Conservation (phyloP, 2,329 filamentous ascomycete species). For the Berkeleyomyces basicola region DNA sequence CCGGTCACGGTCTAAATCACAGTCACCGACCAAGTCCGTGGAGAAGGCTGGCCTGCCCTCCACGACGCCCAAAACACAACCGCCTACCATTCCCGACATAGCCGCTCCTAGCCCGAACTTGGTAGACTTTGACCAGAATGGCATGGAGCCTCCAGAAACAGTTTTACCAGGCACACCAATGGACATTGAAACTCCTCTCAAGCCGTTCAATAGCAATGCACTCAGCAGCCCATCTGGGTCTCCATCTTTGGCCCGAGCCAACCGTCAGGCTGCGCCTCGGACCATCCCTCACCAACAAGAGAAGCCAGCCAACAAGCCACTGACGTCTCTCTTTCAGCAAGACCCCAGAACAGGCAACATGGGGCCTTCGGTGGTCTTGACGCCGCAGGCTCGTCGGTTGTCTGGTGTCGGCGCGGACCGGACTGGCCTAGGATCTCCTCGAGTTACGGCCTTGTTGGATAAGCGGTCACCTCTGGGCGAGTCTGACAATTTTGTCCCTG, state of each 20-base stretch:
- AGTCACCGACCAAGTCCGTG: slow-evolving; percentile 7
- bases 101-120: slow-evolving; percentile 1
- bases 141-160: neutral
- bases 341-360: slow-evolving; percentile 36
- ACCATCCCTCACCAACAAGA: neutral
- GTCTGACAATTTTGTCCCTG: neutral
- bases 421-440: slow-evolving; percentile 57
- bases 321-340: slow-evolving; percentile 32
- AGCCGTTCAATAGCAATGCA: neutral
- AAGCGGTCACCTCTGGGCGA: slow-evolving; percentile 57
- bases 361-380: slow-evolving; percentile 48
- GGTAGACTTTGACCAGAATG: neutral
- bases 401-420: slow-evolving; percentile 56
- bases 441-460: slow-evolving; percentile 53
- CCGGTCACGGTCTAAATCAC: neutral
- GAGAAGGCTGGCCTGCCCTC: neutral
- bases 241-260: slow-evolving; percentile 10
- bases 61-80: neutral
- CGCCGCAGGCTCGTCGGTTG: slow-evolving; percentile 35
- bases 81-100: neutral
- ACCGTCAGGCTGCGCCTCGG: slow-evolving; percentile 6
- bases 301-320: neutral
- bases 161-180: slow-evolving; percentile 5
- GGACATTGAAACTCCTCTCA: slow-evolving; percentile 10
- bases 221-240: slow-evolving; percentile 10